Base-by-base conservation (phyloP, 768 basidiomycete species). In the Ephemerocybe angulata region DNA sequence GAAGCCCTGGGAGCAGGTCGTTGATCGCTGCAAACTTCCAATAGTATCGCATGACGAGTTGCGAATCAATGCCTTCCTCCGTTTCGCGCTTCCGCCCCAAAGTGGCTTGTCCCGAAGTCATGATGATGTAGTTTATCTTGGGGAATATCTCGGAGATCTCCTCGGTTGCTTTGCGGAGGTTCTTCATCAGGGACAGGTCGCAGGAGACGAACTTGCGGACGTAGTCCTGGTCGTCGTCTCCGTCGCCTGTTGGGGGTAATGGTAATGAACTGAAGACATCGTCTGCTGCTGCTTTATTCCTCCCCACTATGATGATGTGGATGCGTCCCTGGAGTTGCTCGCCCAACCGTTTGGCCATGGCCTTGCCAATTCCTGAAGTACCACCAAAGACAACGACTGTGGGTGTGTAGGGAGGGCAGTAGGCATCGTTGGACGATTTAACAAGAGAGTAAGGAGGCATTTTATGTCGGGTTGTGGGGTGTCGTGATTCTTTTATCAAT, bases 271-370 rank as follows among this genome's bases (percentile, higher is more conserved):
- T 63, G 58, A 78, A 69, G 57, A 72, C 66, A 15, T 58, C 41
- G 28, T 75, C 67, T 2, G 75, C 76, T 4, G 73, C 72, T 10
- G 60, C 56, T 37, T 65, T 60, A 62, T 76, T 77, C 48, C 75
- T 71, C 7, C 76, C 76, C 42, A 72, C 60, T 49, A 78, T 61
- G 58, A 77, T 65, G 65, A 78, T 74, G 58, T 77, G 75, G 12
- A 71, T 67, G 54, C 74, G 71, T 19, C 76, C 76, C 29, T 69
- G 64, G 22, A 73, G 68, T 55, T 72, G 64, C 15, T 63, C 59
- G 8, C 74, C 71, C 43, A 77, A 67, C 12, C 68, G 62, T 53
- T 70, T 62, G 0, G 72, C 72, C 53, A 70, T 70, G 29, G 64
- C 68, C 42, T 68, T 63, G 12, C 76, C 76, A 25, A 70, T 67